Evolutionary conservation across 2,329 filamentous ascomycete genomes (phyloP), one percentile per base, ranked within the genome.

Genomic region (Teratosphaeria epicoccoides): DNA sequence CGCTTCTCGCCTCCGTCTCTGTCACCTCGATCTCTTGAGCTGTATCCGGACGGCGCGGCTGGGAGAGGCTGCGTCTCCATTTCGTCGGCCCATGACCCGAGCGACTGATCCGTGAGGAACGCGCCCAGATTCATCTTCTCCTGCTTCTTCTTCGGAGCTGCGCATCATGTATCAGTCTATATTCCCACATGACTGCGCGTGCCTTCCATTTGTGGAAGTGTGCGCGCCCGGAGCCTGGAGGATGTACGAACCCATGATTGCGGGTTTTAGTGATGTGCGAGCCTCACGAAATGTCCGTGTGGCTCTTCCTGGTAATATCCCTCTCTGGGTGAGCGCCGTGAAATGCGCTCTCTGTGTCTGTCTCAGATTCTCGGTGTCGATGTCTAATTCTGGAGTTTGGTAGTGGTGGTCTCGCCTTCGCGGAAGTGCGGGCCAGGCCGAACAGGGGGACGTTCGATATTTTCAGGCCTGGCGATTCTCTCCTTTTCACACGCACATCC

Each of bases 41-140:
- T 59, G 57, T 59, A 61, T 52, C 57, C 60, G 33, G 62, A 57
- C 24, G 62, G 50, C 43, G 56, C 57, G 24, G 62, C 49, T 20
- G 66, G 66, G 43, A 69, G 54, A 24, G 67, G 67, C 58, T 65
- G 61, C 50, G 61, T 59, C 73, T 98, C 93, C 76, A 98, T 95
- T 71, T 98, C 93, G 75, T 98, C 94, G 65, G 93, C 93, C 93
- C 93, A 98, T 63, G 93, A 97, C 68, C 91, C 89, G 68, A 84
- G 78, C 65, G 80, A 84, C 73, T 88, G 81, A 73, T 96, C 88
- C 69, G 80, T 80, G 78, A 98, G 81, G 81, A 98, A 98, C 75
- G 88, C 87, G 79, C 88, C 88, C 70, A 97, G 84, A 78, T 87
- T 88, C 87, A 98, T 91, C 80, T 94, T 98, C 83, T 95, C 85